Conservation (phyloP, 148 eudicot species). For the Spergularia marina region DNA sequence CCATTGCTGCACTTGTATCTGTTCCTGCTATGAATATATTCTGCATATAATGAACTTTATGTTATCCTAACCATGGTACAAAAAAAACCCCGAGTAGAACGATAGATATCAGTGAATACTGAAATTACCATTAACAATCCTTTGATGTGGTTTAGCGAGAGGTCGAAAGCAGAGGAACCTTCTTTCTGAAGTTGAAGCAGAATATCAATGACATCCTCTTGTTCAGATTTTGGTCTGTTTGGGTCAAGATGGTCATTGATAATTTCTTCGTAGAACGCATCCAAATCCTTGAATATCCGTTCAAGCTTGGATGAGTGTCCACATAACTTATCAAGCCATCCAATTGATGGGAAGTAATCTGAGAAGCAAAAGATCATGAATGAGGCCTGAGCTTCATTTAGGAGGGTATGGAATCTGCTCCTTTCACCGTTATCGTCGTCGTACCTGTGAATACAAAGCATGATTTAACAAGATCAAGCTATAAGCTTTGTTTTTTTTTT, state of each 20-base stretch:
- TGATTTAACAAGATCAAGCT: too few species aligned
- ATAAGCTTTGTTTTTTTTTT: too few species aligned
- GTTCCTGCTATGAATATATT: slow-evolving; percentile 34
- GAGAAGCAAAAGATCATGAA: slow-evolving; percentile 8
- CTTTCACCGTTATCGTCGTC: slow-evolving; percentile 10
- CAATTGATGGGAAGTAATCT: slow-evolving; percentile 23
- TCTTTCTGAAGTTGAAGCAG: slow-evolving; percentile 22
- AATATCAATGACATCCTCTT: slow-evolving; percentile 30
- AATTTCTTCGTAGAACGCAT: slow-evolving; percentile 23
- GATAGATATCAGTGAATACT: too few species aligned
- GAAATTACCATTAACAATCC: slow-evolving; percentile 20
- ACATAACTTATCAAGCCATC: slow-evolving; percentile 27
- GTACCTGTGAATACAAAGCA: slow-evolving; percentile 11
- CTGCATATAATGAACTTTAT: background rate
- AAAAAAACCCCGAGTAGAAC: too few species aligned
- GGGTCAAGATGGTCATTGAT: slow-evolving; percentile 28
- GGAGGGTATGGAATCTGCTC: slow-evolving; percentile 21
- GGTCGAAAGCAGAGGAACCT: background rate
- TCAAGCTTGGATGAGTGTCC: slow-evolving; percentile 18
- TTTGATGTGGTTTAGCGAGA: slow-evolving; percentile 18
- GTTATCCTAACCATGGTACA: too few species aligned
- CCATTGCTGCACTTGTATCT: slow-evolving; percentile 28
- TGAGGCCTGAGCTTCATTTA: slow-evolving; percentile 26
- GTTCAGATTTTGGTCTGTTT: background rate
- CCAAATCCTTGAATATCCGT: slow-evolving; percentile 18